These are phyloP conservation scores for Solanum bulbocastanum DNA, from an alignment of 257 asterid genomes.

Conservation along the genomic window DNA sequence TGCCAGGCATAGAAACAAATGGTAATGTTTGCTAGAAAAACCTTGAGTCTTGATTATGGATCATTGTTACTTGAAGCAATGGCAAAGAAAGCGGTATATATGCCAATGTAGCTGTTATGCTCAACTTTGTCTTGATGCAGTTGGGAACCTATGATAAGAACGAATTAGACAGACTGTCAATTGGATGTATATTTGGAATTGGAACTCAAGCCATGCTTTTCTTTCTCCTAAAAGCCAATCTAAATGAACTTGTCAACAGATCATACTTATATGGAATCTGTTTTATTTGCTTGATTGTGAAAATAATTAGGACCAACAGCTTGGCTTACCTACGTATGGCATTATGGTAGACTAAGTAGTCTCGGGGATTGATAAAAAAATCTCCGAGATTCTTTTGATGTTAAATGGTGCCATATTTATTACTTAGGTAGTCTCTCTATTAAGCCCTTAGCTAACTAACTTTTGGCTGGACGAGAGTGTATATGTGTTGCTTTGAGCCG, in stretches of 20 bases:
- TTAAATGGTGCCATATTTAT: not conserved
- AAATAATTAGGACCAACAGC: not conserved
- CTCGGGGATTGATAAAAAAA: not conserved
- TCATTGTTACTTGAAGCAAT: not conserved
- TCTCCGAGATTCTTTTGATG: not conserved
- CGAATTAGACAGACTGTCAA: not conserved
- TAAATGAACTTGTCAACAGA: not conserved
- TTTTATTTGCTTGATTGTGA: not conserved
- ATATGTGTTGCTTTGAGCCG: not conserved
- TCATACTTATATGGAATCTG: not conserved
- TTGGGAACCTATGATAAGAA: not conserved
- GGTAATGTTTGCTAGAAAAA: not conserved
- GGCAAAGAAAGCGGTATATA: not conserved
- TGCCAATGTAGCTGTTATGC: not conserved
- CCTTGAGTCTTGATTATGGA: not conserved
- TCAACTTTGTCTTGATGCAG: not conserved
- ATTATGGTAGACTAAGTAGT: not conserved
- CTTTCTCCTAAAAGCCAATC: not conserved
- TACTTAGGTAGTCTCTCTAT: not conserved
- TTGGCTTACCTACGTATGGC: not conserved
- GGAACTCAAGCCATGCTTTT: not conserved
- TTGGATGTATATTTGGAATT: not conserved
- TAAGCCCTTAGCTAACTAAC: not conserved
- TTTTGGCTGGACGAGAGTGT: not conserved
- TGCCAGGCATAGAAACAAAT: not conserved